Base-by-base conservation (phyloP, 768 basidiomycete genomes). In the Sporobolomyces roseus region DNA sequence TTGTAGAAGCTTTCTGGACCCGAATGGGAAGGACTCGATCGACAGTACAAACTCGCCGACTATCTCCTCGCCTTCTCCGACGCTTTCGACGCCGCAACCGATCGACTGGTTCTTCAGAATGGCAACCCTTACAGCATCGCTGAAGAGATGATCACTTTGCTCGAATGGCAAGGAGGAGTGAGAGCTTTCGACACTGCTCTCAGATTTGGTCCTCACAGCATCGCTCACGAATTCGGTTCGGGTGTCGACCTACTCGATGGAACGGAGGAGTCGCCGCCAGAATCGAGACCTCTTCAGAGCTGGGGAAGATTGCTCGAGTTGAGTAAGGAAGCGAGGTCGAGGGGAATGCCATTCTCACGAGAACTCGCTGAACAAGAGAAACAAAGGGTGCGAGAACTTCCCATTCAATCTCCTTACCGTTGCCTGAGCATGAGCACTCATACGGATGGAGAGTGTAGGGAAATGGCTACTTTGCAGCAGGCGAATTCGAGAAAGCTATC, bases 1-100 rank as follows among this genome's bases (percentile, higher is more conserved):
- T n/a, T 23, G 21, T 60, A 68, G 71, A 52, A 32, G 21, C 55
- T 72, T 36, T 52, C 59, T 9, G 71, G 71, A 7, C 55, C 60
- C 13, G 71, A 72, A 32, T 72, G 71, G 71, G 41, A 65, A n/a
- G 50, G 54, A 43, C 30, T 53, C 21, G 61, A 63, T 36, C 71
- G 71, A 25, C 63, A 68, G n/a, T 68, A 72, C 66, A 38, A 65
- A 30, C 60, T 72, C n/a, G 53, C 61, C 29, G 71, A 72, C 51
- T 72, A 59, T 61, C 71, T 72, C 43, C 64, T 68, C 63, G 27
- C 60, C n/a, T 72, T 72, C 51, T 61, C 66, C 19, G 71, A 72
- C 67, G 66, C 71, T 2, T 72, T 68, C 71, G 67, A 72, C 64
- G 60, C 53, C 14, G 71, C 71, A 10, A 72, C 68, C 46, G 71